These are phyloP conservation scores for Talaromyces albobiverticillius DNA, from an alignment of 2,329 filamentous ascomycete species.

Conservation along the genomic window DNA sequence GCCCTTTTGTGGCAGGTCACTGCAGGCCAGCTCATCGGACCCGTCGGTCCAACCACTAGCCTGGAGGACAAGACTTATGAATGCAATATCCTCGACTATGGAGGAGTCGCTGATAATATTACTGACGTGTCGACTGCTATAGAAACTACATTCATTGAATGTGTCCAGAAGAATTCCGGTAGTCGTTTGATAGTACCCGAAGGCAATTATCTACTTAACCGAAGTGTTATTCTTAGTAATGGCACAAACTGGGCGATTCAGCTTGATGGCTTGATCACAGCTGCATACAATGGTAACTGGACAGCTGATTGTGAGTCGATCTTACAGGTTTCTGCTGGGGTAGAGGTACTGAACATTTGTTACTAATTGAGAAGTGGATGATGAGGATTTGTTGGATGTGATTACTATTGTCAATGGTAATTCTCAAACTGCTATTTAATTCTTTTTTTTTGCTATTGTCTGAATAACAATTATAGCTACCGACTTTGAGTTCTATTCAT, in stretches of 20 bases:
- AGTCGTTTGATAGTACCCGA: conserved; percentile 27
- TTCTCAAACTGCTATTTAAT: too few species aligned
- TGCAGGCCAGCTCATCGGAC: conserved; percentile 19
- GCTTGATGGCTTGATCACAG: conserved; percentile 32
- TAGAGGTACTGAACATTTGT: conserved; percentile 26
- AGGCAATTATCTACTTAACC: conserved; percentile 27
- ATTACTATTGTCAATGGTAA: conserved; percentile 31
- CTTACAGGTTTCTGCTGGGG: conserved; percentile 28
- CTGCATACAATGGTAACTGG: conserved; percentile 29
- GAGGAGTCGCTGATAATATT: conserved; percentile 27
- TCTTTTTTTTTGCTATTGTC: too few species aligned
- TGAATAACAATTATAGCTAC: conserved; percentile 17
- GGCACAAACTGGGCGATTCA: conserved; percentile 35
- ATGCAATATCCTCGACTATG: conserved; percentile 34
- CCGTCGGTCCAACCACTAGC: conserved; percentile 27
- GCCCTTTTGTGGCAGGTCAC: conserved; percentile 1
- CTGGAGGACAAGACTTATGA: conserved; percentile 25
- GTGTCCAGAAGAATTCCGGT: conserved; percentile 20
- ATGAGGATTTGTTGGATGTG: conserved; percentile 26
- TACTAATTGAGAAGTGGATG: conserved; percentile 33
- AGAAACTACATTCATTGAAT: conserved; percentile 24
- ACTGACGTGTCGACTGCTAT: conserved; percentile 31
- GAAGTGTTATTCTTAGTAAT: conserved; percentile 26
- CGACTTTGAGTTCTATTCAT: conserved; percentile 36
- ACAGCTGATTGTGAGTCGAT: conserved; percentile 27